Percentiles rank a stretch among this genome's conserved stretches.
phyloP scores from a whole-genome alignment of 108 stramenopile species.

The Pseudonitzschia multiseries region DNA sequence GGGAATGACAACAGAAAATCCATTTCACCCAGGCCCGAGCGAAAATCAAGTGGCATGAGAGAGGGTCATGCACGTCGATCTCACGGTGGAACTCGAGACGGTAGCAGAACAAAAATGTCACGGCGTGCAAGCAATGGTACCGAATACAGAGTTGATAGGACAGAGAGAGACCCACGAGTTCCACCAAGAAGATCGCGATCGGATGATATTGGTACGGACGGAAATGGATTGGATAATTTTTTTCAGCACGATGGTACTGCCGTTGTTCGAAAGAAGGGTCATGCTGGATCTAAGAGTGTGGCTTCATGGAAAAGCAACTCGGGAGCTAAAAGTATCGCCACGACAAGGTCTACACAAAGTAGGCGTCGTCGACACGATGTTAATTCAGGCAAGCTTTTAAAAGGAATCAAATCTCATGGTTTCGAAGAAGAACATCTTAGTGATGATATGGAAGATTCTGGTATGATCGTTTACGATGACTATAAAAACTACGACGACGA shows the following conservation, averaged over 20 bases:
- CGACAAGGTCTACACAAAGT: constrained; percentile 1
- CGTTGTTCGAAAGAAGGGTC: background rate
- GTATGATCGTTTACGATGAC: background rate
- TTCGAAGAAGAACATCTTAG: background rate
- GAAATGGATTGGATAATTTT: background rate
- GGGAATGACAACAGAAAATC: background rate
- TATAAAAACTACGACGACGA: background rate
- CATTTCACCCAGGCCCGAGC: background rate
- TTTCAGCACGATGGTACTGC: background rate
- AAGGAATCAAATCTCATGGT: background rate
- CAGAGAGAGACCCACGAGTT: background rate
- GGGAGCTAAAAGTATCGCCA: background rate
- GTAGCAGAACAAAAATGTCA: background rate
- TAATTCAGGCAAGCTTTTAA: background rate
- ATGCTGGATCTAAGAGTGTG: background rate
- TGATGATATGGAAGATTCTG: background rate
- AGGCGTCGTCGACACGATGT: background rate
- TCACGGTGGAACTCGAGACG: background rate
- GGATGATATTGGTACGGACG: background rate
- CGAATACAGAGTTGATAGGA: background rate
- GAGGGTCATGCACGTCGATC: background rate
- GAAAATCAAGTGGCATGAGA: background rate
- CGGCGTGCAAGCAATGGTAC: background rate
- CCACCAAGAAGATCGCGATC: constrained; percentile 10
- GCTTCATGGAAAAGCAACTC: background rate